A percentile compares a stretch with the other conserved stretches of the same genome.
These are phyloP conservation scores for Lachnellula cervina DNA, from an alignment of 2,329 filamentous ascomycete species.

Conservation along the genomic window DNA sequence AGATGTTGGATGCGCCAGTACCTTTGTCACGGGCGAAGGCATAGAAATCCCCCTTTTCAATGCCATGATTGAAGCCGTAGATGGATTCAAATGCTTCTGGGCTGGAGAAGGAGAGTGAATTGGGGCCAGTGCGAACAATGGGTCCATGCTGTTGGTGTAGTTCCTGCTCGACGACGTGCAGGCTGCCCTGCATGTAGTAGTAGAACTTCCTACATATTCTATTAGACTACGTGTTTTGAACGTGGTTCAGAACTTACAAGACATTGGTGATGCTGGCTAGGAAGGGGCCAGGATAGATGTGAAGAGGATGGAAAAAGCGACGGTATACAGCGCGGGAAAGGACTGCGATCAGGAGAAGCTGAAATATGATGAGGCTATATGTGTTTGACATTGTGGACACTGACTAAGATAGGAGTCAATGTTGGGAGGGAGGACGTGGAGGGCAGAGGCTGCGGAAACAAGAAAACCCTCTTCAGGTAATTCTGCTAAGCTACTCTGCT, in stretches of 20 bases:
- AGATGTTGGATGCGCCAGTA: background rate
- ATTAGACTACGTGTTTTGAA: background rate
- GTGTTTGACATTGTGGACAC: background rate
- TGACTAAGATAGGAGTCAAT: background rate
- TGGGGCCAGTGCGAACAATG: conserved; percentile 17
- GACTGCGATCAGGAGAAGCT: background rate
- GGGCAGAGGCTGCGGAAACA: background rate
- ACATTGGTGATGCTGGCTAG: conserved; percentile 6
- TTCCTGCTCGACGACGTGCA: background rate
- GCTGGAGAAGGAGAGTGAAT: conserved; percentile 28
- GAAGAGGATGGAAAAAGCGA: conserved; percentile 7
- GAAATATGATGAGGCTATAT: background rate
- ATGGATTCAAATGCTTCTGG: conserved; percentile 44
- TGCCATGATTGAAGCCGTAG: conserved; percentile 36
- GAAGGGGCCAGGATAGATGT: conserved; percentile 4
- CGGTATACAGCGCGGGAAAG: conserved; percentile 1
- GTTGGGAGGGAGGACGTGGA: background rate
- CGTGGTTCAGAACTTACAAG: background rate
- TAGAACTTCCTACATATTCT: background rate
- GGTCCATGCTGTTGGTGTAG: conserved; percentile 6
- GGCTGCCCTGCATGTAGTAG: background rate
- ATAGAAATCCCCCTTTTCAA: conserved; percentile 10
- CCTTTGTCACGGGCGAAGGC: conserved; percentile 4
- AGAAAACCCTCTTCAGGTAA: background rate
- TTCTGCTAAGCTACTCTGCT: background rate